Base-by-base conservation (phyloP, 768 basidiomycete genomes). In the Amanita subjunquillea region DNA sequence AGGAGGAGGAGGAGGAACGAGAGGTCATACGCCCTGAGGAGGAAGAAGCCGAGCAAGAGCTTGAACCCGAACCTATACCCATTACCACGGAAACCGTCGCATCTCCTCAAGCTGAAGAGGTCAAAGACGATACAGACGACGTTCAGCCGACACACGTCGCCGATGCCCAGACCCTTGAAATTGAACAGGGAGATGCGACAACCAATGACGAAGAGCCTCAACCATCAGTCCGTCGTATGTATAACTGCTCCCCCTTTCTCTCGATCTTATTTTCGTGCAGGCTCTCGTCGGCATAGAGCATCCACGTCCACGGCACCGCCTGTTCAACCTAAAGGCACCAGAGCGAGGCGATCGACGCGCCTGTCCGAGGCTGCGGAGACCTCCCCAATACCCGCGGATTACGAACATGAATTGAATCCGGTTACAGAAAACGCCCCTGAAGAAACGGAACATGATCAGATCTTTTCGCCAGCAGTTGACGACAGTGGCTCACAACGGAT, bases 251-350 rank as follows among this genome's bases (percentile, higher is more conserved):
- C 25, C 39, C n/a, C 1, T 25, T 1, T 50, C 10, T 9, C 40
- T 29, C 51, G 48, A 8, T 20, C n/a, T 59, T 13, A 38, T 20
- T 22, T 29, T 23, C 37, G 20, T 25, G 30, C 36, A 50, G 41
- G 43, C 5, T 64, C 69, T 36, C 69, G 73, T 30, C 69, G 67
- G 44, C 68, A 71, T 25, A 71, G 69, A 48, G 65, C 71, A 13
- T 66, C 69, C 22, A 60, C 65, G 12, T 64, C 68, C 34, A 57
- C 65, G 15, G 57, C 62, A 2, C 63, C 66, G 45, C 65, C 63
- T 8, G 57, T 62, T 15, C 62, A 59, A 43, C 62, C 59, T 25
- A 61, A 64, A 30, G 57, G 57, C 37, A 58, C 59, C 22, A 65
- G 67, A 44, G 57, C 63, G 45, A 63, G 69, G 34, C 62, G 65